These are phyloP conservation scores for Rhynchospora breviuscula DNA, from an alignment of 176 grass and related monocot species.

Conservation along the genomic window DNA sequence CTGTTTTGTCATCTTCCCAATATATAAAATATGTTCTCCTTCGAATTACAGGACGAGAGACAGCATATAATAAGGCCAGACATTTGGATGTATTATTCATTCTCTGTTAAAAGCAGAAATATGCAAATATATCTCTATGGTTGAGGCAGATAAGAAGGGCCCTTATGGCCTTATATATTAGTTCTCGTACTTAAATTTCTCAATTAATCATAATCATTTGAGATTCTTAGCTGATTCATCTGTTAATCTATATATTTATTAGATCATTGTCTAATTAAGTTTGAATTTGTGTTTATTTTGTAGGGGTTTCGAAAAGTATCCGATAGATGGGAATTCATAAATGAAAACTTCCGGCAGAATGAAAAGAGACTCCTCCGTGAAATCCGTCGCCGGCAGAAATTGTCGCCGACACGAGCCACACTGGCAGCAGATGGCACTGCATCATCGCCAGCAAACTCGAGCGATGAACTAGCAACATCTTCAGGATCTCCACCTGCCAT, in stretches of 20 bases:
- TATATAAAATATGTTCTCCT: too few species aligned
- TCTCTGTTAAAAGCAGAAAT: too few species aligned
- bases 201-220: too few species aligned
- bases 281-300: neutral
- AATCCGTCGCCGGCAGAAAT: conserved; percentile 60
- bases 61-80: too few species aligned
- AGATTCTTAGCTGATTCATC: neutral
- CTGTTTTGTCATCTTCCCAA: too few species aligned
- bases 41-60: too few species aligned
- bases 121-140: too few species aligned
- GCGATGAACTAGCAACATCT: conserved; percentile 47
- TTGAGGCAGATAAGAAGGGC: too few species aligned
- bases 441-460: conserved; percentile 49
- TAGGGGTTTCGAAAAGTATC: conserved; percentile 76
- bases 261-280: neutral
- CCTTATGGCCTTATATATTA: too few species aligned
- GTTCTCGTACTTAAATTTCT: too few species aligned
- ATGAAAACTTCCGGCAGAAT: conserved; percentile 60
- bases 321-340: conserved; percentile 86
- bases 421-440: conserved; percentile 19
- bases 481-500: neutral
- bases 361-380: conserved; percentile 61
- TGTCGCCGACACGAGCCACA: conserved; percentile 7
- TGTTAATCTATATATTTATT: neutral
- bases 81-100: too few species aligned